These are phyloP conservation scores for Moesziomyces parantarcticus DNA, from an alignment of 1,284 basidiomycete genomes.

Conservation along the genomic window DNA sequence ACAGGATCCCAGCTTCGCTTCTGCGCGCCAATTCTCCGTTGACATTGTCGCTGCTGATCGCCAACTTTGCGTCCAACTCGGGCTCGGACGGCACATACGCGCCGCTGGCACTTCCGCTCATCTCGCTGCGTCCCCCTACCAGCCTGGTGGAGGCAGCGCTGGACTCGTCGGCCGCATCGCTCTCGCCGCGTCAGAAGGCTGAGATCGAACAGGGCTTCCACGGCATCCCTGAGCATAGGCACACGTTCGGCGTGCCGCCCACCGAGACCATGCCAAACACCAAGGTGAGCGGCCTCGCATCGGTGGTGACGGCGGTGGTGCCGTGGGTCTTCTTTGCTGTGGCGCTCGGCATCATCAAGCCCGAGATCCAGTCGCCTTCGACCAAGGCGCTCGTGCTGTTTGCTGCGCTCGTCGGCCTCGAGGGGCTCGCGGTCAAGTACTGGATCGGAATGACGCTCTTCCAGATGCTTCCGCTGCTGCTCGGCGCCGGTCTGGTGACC, in stretches of 20 bases:
- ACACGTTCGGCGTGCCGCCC: slow-evolving; percentile 54
- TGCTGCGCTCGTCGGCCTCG: slow-evolving; percentile 31
- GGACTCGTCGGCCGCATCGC: slow-evolving; percentile 7
- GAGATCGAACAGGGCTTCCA: slow-evolving; percentile 46
- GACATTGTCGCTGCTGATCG: slow-evolving; percentile 44
- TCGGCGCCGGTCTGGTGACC: slow-evolving; percentile 43
- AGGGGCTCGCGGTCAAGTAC: slow-evolving; percentile 50
- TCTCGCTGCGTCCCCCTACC: slow-evolving; percentile 26
- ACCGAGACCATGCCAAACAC: slow-evolving; percentile 58
- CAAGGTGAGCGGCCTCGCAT: slow-evolving; percentile 40
- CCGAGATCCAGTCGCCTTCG: slow-evolving; percentile 22
- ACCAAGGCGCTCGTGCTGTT: slow-evolving; percentile 37
- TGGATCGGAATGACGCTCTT: slow-evolving; percentile 60
- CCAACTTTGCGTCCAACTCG: slow-evolving; percentile 43
- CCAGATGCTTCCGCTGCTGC: slow-evolving; percentile 53
- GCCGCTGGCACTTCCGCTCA: slow-evolving; percentile 31
- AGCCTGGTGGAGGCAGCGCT: slow-evolving; percentile 19
- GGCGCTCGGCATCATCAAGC: slow-evolving; percentile 27
- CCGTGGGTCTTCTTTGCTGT: slow-evolving; percentile 51
- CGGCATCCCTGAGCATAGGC: slow-evolving; percentile 44
- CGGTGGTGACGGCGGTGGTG: slow-evolving; percentile 42
- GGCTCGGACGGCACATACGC: slow-evolving; percentile 25
- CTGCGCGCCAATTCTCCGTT: slow-evolving; percentile 20
- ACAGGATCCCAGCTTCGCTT: slow-evolving; percentile 36
- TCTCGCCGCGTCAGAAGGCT: slow-evolving; percentile 25